phyloP scores from a whole-genome alignment of 352 stramenopile genomes.

The Phytophthora ohioensis region DNA sequence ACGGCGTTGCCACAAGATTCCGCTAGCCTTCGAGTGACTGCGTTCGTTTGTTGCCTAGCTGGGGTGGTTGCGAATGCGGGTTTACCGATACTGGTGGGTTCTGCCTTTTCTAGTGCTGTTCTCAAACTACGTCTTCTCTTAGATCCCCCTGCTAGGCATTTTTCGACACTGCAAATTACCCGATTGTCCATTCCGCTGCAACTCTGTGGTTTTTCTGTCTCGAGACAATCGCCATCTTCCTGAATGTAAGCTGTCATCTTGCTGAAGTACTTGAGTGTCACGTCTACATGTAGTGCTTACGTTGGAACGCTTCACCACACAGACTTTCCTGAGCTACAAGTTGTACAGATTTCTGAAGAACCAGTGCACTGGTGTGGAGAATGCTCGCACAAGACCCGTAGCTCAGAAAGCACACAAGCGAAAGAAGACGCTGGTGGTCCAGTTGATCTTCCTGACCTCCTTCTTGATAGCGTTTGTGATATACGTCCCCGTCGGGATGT shows the following conservation, averaged over 20 bases:
- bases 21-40: constrained; percentile 31
- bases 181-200: constrained; percentile 46
- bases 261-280: background rate
- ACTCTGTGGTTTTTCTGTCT: constrained; percentile 71
- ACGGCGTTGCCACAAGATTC: constrained; percentile 36
- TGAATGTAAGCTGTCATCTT: constrained; percentile 47
- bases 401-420: constrained; percentile 39
- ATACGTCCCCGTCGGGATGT: constrained; percentile 62
- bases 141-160: constrained; percentile 40
- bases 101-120: background rate
- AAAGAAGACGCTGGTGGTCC: constrained; percentile 53
- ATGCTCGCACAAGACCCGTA: constrained; percentile 28
- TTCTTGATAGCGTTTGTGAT: constrained; percentile 71
- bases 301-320: background rate
- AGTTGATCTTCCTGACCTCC: constrained; percentile 47
- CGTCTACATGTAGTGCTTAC: background rate
- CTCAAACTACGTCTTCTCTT: constrained; percentile 2
- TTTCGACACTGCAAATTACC: constrained; percentile 61
- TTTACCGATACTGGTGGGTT: constrained; percentile 56
- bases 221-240: constrained; percentile 55
- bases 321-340: constrained; percentile 62
- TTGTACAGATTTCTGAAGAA: constrained; percentile 48
- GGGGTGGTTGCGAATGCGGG: constrained; percentile 55
- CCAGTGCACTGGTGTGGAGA: constrained; percentile 43
- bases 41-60: constrained; percentile 34